A percentile compares a stretch with the other conserved stretches of the same genome.
phyloP scores from a whole-genome alignment of 768 basidiomycete species.

The Strobilomyces dryophilus region DNA sequence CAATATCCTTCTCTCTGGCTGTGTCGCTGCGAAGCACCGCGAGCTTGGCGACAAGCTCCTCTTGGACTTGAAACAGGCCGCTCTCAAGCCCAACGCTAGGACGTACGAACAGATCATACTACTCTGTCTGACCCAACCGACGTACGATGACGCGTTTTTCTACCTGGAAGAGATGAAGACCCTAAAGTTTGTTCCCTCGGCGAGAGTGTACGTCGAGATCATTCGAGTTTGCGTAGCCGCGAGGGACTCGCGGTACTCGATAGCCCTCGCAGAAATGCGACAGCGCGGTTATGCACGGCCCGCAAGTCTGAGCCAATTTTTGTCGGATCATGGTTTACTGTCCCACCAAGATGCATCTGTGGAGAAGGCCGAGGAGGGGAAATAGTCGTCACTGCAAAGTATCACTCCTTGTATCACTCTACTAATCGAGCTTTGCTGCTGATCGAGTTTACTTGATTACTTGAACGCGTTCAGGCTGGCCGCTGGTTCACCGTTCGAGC shows the following conservation, averaged over 20 bases:
- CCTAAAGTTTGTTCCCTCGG: constrained; percentile 49
- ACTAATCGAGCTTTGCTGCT: too few species aligned
- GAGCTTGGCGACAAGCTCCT: constrained; percentile 66
- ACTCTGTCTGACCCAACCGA: constrained; percentile 65
- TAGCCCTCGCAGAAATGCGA: constrained; percentile 70
- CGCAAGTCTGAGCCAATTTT: constrained; percentile 27
- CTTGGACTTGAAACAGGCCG: constrained; percentile 57
- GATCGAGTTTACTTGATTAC: too few species aligned
- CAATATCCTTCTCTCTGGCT: constrained; percentile 65
- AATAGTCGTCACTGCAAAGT: not conserved
- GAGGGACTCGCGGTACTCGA: constrained; percentile 57
- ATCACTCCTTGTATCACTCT: not conserved
- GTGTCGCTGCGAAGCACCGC: constrained; percentile 54
- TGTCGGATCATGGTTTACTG: constrained; percentile 20
- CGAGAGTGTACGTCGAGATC: constrained; percentile 54
- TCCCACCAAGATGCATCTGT: not conserved
- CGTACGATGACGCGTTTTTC: constrained; percentile 84
- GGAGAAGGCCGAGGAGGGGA: not conserved
- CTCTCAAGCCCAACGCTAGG: constrained; percentile 49
- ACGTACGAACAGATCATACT: constrained; percentile 68
- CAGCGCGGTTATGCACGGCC: constrained; percentile 50
- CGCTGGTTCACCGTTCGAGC: too few species aligned
- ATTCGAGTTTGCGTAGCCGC: constrained; percentile 51
- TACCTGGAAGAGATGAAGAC: constrained; percentile 88
- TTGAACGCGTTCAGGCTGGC: too few species aligned